phyloP scores from a whole-genome alignment of 1,284 basidiomycete species.

The Moesziomyces parantarcticus region DNA sequence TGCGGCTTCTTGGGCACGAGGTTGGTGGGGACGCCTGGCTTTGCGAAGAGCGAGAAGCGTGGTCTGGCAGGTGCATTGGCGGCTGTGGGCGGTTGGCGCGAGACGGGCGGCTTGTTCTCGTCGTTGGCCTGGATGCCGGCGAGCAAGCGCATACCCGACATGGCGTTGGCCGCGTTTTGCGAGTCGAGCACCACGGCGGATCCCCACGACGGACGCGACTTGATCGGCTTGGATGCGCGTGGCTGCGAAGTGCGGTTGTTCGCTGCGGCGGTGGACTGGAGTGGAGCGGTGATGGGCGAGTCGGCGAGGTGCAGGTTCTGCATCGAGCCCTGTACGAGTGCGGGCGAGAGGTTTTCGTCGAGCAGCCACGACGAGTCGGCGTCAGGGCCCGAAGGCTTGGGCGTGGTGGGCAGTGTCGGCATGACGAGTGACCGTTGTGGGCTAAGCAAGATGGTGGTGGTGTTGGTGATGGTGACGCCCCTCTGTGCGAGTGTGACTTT shows the following conservation, averaged over 20 bases:
- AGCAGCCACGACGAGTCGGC: slow-evolving; percentile 44
- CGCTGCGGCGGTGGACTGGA: slow-evolving; percentile 14
- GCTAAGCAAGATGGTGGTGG: not conserved
- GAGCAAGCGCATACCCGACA: slow-evolving; percentile 42
- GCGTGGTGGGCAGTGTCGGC: slow-evolving; percentile 39
- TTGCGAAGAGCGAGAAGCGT: slow-evolving; percentile 47
- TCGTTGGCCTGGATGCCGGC: slow-evolving; percentile 38
- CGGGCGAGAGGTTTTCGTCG: slow-evolving; percentile 38
- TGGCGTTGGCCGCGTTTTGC: slow-evolving; percentile 25
- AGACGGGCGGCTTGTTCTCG: slow-evolving; percentile 43
- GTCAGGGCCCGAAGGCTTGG: slow-evolving; percentile 21
- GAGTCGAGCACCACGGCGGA: slow-evolving; percentile 39
- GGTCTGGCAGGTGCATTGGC: slow-evolving; percentile 10
- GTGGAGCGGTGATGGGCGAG: slow-evolving; percentile 28
- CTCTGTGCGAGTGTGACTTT: not conserved
- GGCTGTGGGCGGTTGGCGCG: slow-evolving; percentile 11
- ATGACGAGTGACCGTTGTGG: too few species aligned
- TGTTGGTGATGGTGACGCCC: not conserved
- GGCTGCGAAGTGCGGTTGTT: slow-evolving; percentile 8
- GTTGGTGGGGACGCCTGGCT: slow-evolving; percentile 42
- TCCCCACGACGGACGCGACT: slow-evolving; percentile 43
- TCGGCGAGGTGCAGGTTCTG: slow-evolving; percentile 44
- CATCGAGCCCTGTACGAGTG: slow-evolving; percentile 30
- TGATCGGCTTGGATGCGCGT: slow-evolving; percentile 28
- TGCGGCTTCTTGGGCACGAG: slow-evolving; percentile 28